Evolutionary conservation across 352 stramenopile genomes (phyloP).

Genomic region (Peronospora destructor): DNA sequence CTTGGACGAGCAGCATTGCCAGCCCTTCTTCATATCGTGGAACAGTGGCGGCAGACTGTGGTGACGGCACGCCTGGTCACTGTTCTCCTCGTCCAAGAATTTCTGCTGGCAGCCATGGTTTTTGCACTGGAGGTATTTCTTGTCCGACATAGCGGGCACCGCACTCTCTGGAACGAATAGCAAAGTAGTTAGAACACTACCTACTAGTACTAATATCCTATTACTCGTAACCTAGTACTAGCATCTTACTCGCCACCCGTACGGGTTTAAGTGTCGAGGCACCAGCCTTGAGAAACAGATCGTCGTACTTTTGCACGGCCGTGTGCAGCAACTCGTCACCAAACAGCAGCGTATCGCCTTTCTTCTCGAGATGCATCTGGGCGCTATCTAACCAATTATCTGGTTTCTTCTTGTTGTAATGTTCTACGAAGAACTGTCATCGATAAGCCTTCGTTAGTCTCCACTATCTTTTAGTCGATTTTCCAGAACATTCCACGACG

Average conservation of each 20-base stretch:
- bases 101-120: conserved; percentile 84
- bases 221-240: conserved; percentile 5
- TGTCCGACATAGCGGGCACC: conserved; percentile 11
- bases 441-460: neutral
- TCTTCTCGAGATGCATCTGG: conserved; percentile 69
- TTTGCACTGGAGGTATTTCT: conserved; percentile 72
- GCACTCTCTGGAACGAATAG: conserved; percentile 15
- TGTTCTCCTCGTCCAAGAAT: conserved; percentile 73
- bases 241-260: conserved; percentile 28
- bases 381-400: conserved; percentile 48
- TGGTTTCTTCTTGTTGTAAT: conserved; percentile 87
- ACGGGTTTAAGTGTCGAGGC: conserved; percentile 52
- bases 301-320: conserved; percentile 80
- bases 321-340: conserved; percentile 75
- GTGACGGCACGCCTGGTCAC: conserved; percentile 64
- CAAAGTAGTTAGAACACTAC: neutral
- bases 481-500: conserved; percentile 11
- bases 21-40: conserved; percentile 89
- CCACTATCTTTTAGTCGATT: conserved; percentile 1
- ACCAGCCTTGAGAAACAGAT: conserved; percentile 71
- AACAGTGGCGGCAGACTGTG: conserved; percentile 79
- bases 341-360: conserved; percentile 40
- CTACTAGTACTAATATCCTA: conserved; percentile 7
- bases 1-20: conserved; percentile 83
- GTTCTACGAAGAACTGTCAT: conserved; percentile 83